Evolutionary conservation across 768 basidiomycete species (phyloP).

Genomic region (Trichaptum fuscoviolaceum): DNA sequence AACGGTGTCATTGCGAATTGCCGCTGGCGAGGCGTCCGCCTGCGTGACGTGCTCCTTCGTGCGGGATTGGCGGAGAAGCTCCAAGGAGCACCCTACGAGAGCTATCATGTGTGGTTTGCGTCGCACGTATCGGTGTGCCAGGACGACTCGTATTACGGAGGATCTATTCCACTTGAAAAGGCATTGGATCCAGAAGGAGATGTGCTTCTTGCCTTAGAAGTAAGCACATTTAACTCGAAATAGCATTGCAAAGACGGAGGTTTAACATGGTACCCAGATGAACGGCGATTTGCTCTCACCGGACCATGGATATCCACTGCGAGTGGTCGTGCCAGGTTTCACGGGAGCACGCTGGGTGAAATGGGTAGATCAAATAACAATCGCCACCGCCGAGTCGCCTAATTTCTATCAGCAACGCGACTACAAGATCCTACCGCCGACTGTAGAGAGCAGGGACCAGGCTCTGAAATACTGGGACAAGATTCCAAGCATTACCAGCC

Average conservation of each 20-base stretch:
- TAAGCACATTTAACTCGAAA: not conserved
- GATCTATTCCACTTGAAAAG: conserved; percentile 13
- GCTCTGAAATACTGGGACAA: not conserved
- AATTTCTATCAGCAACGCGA: conserved; percentile 18
- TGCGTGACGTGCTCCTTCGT: conserved; percentile 17
- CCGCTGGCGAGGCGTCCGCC: conserved; percentile 17
- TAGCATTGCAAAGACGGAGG: not conserved
- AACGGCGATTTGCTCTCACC: conserved; percentile 10
- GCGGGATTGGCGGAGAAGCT: conserved; percentile 11
- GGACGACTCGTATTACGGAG: conserved; percentile 17
- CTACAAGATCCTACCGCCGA: conserved; percentile 17
- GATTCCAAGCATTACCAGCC: conserved; percentile 46
- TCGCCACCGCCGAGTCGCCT: conserved; percentile 10
- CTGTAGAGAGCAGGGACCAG: conserved; percentile 6
- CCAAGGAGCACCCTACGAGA: not conserved
- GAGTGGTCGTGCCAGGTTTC: conserved; percentile 16
- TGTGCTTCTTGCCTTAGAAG: conserved; percentile 11
- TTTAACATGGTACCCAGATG: conserved; percentile 7
- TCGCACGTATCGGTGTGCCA: not conserved
- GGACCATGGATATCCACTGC: conserved; percentile 13
- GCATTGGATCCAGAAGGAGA: conserved; percentile 12
- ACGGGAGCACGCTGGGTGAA: conserved; percentile 18
- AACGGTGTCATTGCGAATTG: conserved; percentile 18
- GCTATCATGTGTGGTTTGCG: conserved; percentile 14
- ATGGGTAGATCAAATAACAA: conserved; percentile 14